Conservation (phyloP, 2,329 filamentous ascomycete species). For the Colletotrichum brevisporum region DNA sequence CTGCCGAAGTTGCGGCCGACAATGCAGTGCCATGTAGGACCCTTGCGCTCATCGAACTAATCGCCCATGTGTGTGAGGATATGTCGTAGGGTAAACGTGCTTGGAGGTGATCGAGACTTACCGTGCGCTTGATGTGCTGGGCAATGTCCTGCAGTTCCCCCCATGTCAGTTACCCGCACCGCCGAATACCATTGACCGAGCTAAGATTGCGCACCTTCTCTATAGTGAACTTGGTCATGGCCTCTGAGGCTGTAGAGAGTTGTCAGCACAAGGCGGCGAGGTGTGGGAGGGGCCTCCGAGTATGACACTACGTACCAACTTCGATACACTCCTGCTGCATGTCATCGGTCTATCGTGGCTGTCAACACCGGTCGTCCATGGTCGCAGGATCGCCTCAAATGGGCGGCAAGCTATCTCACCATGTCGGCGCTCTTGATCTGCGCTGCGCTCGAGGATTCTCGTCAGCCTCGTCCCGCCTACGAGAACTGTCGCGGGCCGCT, state of each 20-base stretch:
- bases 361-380: conserved; percentile 47
- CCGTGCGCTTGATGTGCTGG: conserved; percentile 94
- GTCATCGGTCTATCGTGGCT: conserved; percentile 81
- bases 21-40: conserved; percentile 99
- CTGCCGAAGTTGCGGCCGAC: conserved; percentile 99
- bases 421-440: conserved; percentile 99
- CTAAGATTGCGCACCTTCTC: conserved; percentile 64
- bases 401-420: conserved; percentile 69
- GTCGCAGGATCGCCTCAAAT: not conserved
- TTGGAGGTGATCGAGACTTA: conserved; percentile 56
- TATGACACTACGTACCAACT: conserved; percentile 78
- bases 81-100: not conserved
- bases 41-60: conserved; percentile 96
- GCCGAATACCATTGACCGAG: not conserved
- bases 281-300: conserved; percentile 3
- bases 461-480: conserved; percentile 38
- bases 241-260: conserved; percentile 67
- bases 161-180: conserved; percentile 26
- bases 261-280: conserved; percentile 24
- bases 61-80: conserved; percentile 16
- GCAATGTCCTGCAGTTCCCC: conserved; percentile 81
- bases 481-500: conserved; percentile 9
- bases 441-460: conserved; percentile 65
- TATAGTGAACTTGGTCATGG: conserved; percentile 74
- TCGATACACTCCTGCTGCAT: conserved; percentile 97